Evolutionary conservation across 2,329 filamentous ascomycete genomes (phyloP), one percentile per base, ranked within the genome.

Genomic region (Paecilomyces formosus): DNA sequence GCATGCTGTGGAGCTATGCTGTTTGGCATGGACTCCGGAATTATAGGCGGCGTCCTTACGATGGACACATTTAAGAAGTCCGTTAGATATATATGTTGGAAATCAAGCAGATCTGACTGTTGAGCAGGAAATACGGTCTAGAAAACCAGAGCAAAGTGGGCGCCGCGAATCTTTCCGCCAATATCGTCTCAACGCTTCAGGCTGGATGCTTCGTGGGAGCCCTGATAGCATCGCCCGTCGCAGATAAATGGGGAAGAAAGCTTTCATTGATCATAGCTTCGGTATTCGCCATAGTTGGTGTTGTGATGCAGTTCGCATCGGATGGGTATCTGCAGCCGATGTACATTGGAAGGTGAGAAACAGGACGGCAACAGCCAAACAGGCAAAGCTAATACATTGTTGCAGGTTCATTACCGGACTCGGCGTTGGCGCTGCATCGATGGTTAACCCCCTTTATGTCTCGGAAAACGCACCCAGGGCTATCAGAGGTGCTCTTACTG

Each of bases 1-100:
- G 78, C 85, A 49, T 89, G 86, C 72, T 89, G 88, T 60, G 87
- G 87, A 60, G 87, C 87, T 54, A 84, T 84, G 78, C 79, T 87
- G 54, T 88, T 88, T 62, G 86, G 86, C 26, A 81, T 85, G 72
- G 82, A 85, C 66, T 87, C 85, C 28, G 86, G 86, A 57, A 86
- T 86, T 62, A 88, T 88, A 61, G 85, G 86, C 39, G 87, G 87
- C 64, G 84, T 89, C 53, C 74, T 88, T 26, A 83, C 81, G 55
- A 80, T 89, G 75, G 73, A 78, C 15, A 76, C 78, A 5, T 87
- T 87, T 63, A 79, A 83, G 68, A 69, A 73, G 77, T 85, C 74
- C 52, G 76, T 65, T 24, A 52, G 6, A 26, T 3, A 8, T 22
- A 21, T 53, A 26, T 15, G 22, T 33, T 6, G 3, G 5, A 53